These are phyloP conservation scores for Saururus chinensis DNA, from an alignment of 164 flowering plant genomes.

Conservation along the genomic window DNA sequence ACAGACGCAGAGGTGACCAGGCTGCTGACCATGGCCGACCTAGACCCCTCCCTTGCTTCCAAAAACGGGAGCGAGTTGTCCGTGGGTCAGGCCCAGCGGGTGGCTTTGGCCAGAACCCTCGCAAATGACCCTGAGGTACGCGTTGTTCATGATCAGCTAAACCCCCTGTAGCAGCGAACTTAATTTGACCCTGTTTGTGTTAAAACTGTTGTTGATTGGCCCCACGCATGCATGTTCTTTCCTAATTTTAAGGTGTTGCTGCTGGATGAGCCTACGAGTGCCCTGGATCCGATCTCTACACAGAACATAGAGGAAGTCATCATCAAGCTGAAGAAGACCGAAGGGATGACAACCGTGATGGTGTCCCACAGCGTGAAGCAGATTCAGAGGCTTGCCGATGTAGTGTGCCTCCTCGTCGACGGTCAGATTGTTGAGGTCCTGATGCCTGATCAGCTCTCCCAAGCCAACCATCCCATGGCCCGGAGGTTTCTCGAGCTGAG, in stretches of 20 bases:
- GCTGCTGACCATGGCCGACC: constrained; percentile 19
- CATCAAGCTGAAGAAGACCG: constrained; percentile 14
- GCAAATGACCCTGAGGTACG: constrained; percentile 28
- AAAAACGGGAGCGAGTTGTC: constrained; percentile 19
- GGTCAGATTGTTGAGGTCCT: constrained; percentile 24
- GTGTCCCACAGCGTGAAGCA: constrained; percentile 27
- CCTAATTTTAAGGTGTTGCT: constrained; percentile 15
- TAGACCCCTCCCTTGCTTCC: constrained; percentile 15
- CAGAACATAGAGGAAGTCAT: constrained; percentile 23
- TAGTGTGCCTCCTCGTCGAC: constrained; percentile 22
- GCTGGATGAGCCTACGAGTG: constrained; percentile 28
- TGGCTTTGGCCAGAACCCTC: constrained; percentile 25
- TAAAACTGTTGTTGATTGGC: too few relatives aligned
- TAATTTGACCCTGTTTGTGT: too few relatives aligned
- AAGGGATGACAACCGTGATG: constrained; percentile 14
- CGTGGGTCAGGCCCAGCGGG: constrained; percentile 30
- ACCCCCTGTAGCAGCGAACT: too few relatives aligned
- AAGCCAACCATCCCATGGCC: constrained; percentile 25
- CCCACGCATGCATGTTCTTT: too few relatives aligned
- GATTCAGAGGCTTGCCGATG: constrained; percentile 23
- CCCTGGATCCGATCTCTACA: constrained; percentile 25
- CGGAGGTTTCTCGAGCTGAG: constrained; percentile 21
- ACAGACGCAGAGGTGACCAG: constrained; percentile 12
- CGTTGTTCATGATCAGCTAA: not conserved
- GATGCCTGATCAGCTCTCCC: constrained; percentile 13